Base-by-base conservation (phyloP, 2,329 filamentous ascomycete species). In the Paramyrothecium sp. region DNA sequence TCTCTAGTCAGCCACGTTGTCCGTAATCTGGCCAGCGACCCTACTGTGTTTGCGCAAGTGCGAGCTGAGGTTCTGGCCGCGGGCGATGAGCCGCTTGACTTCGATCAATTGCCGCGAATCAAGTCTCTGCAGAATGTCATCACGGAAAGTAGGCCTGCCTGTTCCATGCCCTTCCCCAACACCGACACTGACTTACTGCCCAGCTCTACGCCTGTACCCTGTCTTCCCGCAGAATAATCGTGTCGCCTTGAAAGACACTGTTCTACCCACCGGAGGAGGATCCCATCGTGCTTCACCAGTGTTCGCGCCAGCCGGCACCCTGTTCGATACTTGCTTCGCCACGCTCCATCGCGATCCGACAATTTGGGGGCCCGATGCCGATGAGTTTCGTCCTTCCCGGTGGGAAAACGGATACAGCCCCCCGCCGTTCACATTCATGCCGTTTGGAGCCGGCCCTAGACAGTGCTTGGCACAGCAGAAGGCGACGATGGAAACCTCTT, bases 391-490 rank as follows among this genome's bases (percentile, higher is more conserved):
- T 20, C 54, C 54, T 33, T 50, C 44, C 5, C 46, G 48, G 17
- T 53, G 54, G 57, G 53, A 50, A 50, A n/a, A 50, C 33, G 47
- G 23, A 20, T 46, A 23, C 56, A 53, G 53, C 30, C 52, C 52
- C 16, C 49, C 51, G n/a, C 55, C 50, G 20, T 61, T 58, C 46
- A 53, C 46, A 19, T 62, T 62, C 47, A 49, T 51, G 34, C 49
- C 54, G 26, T 62, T 50, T 23, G 47, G 47, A 7, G 47, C 47
- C 7, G 47, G 47, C 7, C 47, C 47, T 50, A 7, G 47, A 22
- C 47, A 50, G 21, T 50, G 47, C 47, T 16, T 50, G 47, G 47
- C 47, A 22, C 47, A 50, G 21, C 47, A 50, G 22, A 50, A 50
- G 47, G 47, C 47, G 47, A 50, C 47, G 5, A 50, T 50, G 47